Percentiles rank a stretch among this genome's conserved stretches.
phyloP scores from a whole-genome alignment of 495 filamentous ascomycete genomes.

The Podospora conica region DNA sequence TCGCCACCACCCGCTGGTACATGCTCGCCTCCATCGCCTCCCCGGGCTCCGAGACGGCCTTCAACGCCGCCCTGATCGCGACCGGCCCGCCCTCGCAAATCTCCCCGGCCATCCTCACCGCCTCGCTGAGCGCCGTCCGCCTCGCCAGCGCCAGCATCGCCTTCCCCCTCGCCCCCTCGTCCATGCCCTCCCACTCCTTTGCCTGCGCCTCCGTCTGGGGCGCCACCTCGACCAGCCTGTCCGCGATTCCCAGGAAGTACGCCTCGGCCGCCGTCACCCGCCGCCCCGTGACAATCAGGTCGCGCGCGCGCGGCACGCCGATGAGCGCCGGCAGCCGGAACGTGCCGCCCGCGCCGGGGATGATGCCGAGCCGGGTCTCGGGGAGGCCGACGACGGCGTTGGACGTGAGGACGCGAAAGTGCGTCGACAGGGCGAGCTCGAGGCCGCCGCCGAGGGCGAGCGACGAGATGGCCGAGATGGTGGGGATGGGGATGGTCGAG shows the following conservation, averaged over 20 bases:
- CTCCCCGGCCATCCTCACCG: conserved; percentile 69
- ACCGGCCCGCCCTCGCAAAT: conserved; percentile 85
- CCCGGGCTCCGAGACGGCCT: conserved; percentile 59
- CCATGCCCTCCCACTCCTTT: conserved; percentile 30
- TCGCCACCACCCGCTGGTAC: conserved; percentile 73
- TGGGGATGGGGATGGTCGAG: conserved; percentile 71
- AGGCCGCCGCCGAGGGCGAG: conserved; percentile 86
- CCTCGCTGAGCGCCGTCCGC: conserved; percentile 60
- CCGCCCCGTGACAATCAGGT: conserved; percentile 81
- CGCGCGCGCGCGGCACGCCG: conserved; percentile 66
- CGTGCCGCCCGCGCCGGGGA: conserved; percentile 91
- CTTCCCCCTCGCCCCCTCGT: conserved; percentile 30
- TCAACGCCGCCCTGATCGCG: conserved; percentile 63
- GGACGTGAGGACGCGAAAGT: conserved; percentile 75
- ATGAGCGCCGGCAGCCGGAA: conserved; percentile 74
- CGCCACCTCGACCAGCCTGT: conserved; percentile 69
- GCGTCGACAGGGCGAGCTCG: conserved; percentile 79
- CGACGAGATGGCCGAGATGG: conserved; percentile 75
- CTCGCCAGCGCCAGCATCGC: conserved; percentile 43
- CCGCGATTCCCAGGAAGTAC: conserved; percentile 75
- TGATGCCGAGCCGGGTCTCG: conserved; percentile 85
- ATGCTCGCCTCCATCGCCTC: conserved; percentile 69
- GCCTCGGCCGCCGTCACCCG: conserved; percentile 73
- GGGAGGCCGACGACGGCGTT: conserved; percentile 72
- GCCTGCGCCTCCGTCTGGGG: conserved; percentile 49